Base-by-base conservation (phyloP, 2,329 filamentous ascomycete genomes). In the Ilyonectria mors-panacis region DNA sequence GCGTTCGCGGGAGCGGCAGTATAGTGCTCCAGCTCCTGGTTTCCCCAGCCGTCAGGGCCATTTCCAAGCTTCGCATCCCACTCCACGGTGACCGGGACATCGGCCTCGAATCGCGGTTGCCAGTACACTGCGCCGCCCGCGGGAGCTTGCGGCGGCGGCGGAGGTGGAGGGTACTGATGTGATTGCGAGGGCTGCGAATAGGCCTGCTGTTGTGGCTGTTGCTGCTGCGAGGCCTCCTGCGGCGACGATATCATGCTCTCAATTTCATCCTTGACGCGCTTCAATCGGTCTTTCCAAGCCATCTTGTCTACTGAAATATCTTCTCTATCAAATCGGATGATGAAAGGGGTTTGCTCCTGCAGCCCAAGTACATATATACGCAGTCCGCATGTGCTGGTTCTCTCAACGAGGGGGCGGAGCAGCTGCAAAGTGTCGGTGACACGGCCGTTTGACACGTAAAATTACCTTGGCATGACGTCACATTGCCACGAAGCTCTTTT, bases 41-140 rank as follows among this genome's bases (percentile, higher is more conserved):
- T 90, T 23, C 88, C 88, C 88, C 88, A 90, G 42, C 88, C 88
- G 73, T 88, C 84, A n/a, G 83, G 84, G 30, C 88, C 88, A 37
- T 85, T 85, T 30, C 85, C 84, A 53, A 86, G 81, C 75, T 89
- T 87, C 33, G 86, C 84, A 5, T 86, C 79, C 80, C 89, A 90
- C 68, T 89, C 84, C 3, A 80, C 77, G 0, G 80, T 81, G 3
- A 90, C 81, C 0, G 85, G 82, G 2, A 81, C 79, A 15, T 81
- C 77, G 1, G 85, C 81, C 30, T 81, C 76, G 71, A 89, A 88
- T 8, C 80, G 81, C 0, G 87, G 84, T 65, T 82, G 82, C 87
- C 87, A 90, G 77, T 89, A 89, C 2, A 79, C 70, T 33, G 67
- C 59, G 15, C 72, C 58, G 19, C 70, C 67, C 23, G 64, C 69